A percentile compares a stretch with the other conserved stretches of the same genome.
phyloP scores from a whole-genome alignment of 2,329 filamentous ascomycete genomes.

The Aspergillus nomiae region DNA sequence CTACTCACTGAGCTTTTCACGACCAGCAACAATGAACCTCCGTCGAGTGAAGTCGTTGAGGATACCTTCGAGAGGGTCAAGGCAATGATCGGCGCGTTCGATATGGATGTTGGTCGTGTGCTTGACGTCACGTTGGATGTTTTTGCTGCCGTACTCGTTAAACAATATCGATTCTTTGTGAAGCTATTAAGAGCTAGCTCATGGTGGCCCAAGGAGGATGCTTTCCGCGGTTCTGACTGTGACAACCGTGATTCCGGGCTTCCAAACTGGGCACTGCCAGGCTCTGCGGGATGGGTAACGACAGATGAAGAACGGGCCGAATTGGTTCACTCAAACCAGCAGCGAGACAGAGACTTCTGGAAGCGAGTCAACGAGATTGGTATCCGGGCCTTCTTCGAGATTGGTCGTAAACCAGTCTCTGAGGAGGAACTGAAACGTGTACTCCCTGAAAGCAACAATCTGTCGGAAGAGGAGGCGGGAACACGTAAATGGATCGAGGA shows the following conservation, averaged over 20 bases:
- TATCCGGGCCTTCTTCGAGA: conserved; percentile 83
- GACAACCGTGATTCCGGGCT: conserved; percentile 59
- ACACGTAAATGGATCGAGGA: conserved; percentile 74
- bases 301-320: conserved; percentile 69
- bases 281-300: conserved; percentile 63
- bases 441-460: conserved; percentile 41
- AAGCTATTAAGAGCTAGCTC: conserved; percentile 89
- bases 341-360: conserved; percentile 80
- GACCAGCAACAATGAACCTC: conserved; percentile 72
- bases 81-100: conserved; percentile 93
- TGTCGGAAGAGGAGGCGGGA: conserved; percentile 54
- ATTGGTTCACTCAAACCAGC: conserved; percentile 58
- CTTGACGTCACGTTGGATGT: conserved; percentile 94
- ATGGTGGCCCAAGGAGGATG: conserved; percentile 84
- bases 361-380: conserved; percentile 72
- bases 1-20: conserved; percentile 94
- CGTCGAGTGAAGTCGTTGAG: conserved; percentile 74
- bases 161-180: conserved; percentile 91
- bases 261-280: conserved; percentile 83
- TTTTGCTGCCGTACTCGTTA: conserved; percentile 89
- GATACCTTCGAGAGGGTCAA: conserved; percentile 91
- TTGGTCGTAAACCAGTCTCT: conserved; percentile 71
- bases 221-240: conserved; percentile 41
- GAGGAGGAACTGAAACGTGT: conserved; percentile 58
- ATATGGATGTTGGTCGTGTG: conserved; percentile 91